Conservation (phyloP, 2,329 filamentous ascomycete species). For the Calonectria ilicicola region DNA sequence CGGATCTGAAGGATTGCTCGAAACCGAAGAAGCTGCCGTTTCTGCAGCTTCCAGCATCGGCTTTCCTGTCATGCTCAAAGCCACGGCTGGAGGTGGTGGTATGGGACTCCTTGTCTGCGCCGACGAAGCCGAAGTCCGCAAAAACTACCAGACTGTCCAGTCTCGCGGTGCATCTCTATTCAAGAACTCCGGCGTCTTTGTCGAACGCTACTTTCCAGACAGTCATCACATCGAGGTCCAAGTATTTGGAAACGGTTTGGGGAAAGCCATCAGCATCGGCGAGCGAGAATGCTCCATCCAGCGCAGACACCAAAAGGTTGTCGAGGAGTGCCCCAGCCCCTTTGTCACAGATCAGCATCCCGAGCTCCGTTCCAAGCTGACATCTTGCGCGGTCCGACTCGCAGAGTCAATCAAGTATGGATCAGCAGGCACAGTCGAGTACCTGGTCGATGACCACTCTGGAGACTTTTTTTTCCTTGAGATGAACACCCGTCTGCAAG, state of each 20-base stretch:
- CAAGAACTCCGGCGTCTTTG: conserved; percentile 70
- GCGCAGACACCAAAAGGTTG: conserved; percentile 76
- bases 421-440: conserved; percentile 59
- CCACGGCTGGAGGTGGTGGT: conserved; percentile 72
- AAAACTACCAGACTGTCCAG: conserved; percentile 65
- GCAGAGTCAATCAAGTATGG: conserved; percentile 43
- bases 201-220: conserved; percentile 71
- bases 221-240: conserved; percentile 78
- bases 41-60: conserved; percentile 47
- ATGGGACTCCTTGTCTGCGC: conserved; percentile 72
- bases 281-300: conserved; percentile 78
- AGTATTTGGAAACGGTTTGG: conserved; percentile 70
- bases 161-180: conserved; percentile 69
- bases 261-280: conserved; percentile 58
- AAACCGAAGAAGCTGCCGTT: conserved; percentile 64
- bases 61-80: conserved; percentile 67
- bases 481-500: conserved; percentile 74
- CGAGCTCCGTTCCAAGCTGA: conserved; percentile 46
- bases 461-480: conserved; percentile 70
- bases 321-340: conserved; percentile 77
- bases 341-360: conserved; percentile 57
- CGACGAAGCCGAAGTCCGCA: conserved; percentile 61
- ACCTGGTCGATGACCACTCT: conserved; percentile 72
- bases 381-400: conserved; percentile 24
- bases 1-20: conserved; percentile 40